A percentile compares a stretch with the other conserved stretches of the same genome.
These are phyloP conservation scores for Sporothrix phasma DNA, from an alignment of 2,329 filamentous ascomycete genomes.

Conservation along the genomic window DNA sequence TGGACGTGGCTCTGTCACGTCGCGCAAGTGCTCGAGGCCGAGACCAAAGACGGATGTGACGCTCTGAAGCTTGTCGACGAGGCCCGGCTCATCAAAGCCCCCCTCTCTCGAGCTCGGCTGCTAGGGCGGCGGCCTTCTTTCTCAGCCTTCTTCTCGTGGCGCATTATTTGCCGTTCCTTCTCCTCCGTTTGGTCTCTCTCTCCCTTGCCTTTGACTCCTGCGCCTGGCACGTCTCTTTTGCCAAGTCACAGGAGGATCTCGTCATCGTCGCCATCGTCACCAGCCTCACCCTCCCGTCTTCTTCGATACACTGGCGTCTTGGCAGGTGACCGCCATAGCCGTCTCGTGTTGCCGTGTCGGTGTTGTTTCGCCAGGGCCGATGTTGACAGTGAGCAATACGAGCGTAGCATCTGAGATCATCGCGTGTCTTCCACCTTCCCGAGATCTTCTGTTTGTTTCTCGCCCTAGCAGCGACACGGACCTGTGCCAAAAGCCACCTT, in stretches of 20 bases:
- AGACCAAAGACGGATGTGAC: conserved; percentile 7
- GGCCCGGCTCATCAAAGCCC: not conserved
- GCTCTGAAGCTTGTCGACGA: not conserved
- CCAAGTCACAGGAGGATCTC: not conserved
- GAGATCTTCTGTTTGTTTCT: too few species aligned
- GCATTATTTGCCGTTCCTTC: too few species aligned
- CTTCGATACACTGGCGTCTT: too few species aligned
- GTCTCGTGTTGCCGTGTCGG: too few species aligned
- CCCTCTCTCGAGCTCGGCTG: not conserved
- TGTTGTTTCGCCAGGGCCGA: too few species aligned
- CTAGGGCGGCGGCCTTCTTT: not conserved
- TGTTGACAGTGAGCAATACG: too few species aligned
- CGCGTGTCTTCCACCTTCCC: too few species aligned
- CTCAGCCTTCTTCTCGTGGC: too few species aligned
- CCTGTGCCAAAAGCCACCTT: too few species aligned
- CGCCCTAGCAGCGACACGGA: too few species aligned
- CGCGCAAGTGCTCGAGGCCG: not conserved
- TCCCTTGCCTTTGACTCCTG: not conserved
- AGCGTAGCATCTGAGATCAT: too few species aligned
- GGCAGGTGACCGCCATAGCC: too few species aligned
- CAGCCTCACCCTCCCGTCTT: not conserved
- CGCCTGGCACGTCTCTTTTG: not conserved
- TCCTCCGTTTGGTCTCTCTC: not conserved
- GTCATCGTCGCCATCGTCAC: not conserved
- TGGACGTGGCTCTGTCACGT: not conserved